phyloP scores from a whole-genome alignment of 179 eudicot genomes.

The Silene coronaria region DNA sequence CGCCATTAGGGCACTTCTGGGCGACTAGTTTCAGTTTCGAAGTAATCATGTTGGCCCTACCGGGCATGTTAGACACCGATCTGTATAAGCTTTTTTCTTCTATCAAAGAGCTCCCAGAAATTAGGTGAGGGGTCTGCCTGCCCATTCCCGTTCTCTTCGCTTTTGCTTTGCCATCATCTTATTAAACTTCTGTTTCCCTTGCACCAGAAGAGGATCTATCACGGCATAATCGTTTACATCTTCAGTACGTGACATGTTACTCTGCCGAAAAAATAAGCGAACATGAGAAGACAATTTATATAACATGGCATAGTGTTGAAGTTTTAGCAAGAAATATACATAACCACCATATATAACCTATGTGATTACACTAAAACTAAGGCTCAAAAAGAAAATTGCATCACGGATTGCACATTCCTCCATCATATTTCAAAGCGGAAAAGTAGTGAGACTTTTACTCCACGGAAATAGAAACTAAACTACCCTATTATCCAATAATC shows the following conservation, averaged over 20 bases:
- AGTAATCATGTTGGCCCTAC: conserved; percentile 5
- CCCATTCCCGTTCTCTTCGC: conserved; percentile 88
- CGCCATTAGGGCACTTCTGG: neutral
- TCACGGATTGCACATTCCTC: neutral
- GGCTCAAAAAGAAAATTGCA: too few relatives aligned
- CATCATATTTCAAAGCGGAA: neutral
- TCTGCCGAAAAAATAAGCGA: conserved; percentile 36
- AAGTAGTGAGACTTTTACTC: neutral
- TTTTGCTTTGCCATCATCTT: conserved; percentile 81
- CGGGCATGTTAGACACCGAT: neutral
- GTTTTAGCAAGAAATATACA: neutral
- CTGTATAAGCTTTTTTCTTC: neutral
- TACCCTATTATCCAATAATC: neutral
- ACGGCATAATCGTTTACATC: conserved; percentile 78
- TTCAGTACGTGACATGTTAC: conserved; percentile 63
- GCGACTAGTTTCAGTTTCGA: neutral
- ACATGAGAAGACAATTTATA: neutral
- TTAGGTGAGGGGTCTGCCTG: conserved; percentile 87
- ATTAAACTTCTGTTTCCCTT: conserved; percentile 92
- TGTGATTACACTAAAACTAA: too few relatives aligned
- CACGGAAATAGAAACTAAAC: neutral
- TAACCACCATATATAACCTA: too few relatives aligned
- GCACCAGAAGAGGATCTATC: conserved; percentile 77
- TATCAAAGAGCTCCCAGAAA: neutral
- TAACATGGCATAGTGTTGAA: neutral